These are phyloP conservation scores for Aspergillus fumigatiaffinis DNA, from an alignment of 2,329 filamentous ascomycete genomes.

Conservation along the genomic window DNA sequence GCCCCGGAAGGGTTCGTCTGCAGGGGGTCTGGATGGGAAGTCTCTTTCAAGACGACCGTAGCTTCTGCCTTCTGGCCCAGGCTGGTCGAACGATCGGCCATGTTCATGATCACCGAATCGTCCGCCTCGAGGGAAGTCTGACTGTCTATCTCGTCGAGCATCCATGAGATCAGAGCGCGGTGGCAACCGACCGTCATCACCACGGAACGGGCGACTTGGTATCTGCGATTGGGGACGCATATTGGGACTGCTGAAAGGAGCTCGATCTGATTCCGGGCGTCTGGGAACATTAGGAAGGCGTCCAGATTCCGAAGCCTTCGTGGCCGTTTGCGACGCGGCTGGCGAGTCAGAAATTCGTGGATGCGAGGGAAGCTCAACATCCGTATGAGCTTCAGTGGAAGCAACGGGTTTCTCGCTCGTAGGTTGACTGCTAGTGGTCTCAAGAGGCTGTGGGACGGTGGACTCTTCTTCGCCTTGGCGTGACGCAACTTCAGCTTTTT, in stretches of 20 bases:
- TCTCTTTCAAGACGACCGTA: constrained; percentile 39
- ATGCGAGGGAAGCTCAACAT: constrained; percentile 10
- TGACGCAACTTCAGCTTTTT: constrained; percentile 9
- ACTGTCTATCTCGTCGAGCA: constrained; percentile 36
- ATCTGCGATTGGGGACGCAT: constrained; percentile 33
- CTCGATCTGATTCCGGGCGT: constrained; percentile 37
- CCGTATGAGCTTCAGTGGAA: constrained; percentile 10
- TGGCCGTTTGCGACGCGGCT: constrained; percentile 21
- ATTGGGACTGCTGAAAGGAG: constrained; percentile 20
- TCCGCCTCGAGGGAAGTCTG: constrained; percentile 33
- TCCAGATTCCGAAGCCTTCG: constrained; percentile 26
- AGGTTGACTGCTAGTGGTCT: constrained; percentile 4
- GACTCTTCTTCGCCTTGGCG: constrained; percentile 11
- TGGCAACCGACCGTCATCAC: constrained; percentile 34
- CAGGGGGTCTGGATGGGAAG: constrained; percentile 26
- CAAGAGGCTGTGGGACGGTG: constrained; percentile 4
- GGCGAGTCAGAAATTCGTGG: constrained; percentile 16
- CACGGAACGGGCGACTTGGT: constrained; percentile 36
- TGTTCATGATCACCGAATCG: constrained; percentile 37
- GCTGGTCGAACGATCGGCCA: constrained; percentile 33
- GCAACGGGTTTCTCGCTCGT: constrained; percentile 8
- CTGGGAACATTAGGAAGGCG: constrained; percentile 33
- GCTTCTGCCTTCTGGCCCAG: constrained; percentile 28
- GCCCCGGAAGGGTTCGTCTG: constrained; percentile 39
- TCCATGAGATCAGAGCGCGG: constrained; percentile 39